A percentile compares a stretch with the other conserved stretches of the same genome.
Evolutionary conservation across 345 rosid species (phyloP).

Genomic region (Hibiscus mutabilis): DNA sequence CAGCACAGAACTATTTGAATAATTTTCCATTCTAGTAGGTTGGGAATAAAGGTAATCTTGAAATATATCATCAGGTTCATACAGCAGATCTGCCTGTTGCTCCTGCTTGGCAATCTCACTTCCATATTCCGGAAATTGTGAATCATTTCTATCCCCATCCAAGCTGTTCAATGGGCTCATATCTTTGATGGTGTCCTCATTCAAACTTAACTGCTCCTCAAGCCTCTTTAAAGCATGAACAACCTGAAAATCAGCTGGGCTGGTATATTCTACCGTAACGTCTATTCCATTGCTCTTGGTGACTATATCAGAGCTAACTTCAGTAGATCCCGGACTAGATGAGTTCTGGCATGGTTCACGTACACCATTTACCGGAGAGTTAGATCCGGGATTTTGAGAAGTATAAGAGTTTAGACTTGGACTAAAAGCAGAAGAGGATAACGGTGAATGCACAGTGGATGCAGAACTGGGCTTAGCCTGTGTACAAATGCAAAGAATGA

Average conservation of each 20-base stretch:
- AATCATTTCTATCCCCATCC: conserved; percentile 28
- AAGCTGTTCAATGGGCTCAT: conserved; percentile 28
- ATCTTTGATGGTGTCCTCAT: conserved; percentile 45
- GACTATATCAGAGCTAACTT: conserved; percentile 49
- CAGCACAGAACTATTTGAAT: conserved; percentile 29
- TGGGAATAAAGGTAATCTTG: conserved; percentile 22
- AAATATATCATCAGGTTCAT: conserved; percentile 16
- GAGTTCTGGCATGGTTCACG: conserved; percentile 37
- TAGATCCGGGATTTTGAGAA: conserved; percentile 42
- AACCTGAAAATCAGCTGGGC: conserved; percentile 27
- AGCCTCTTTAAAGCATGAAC: conserved; percentile 56
- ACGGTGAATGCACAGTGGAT: conserved; percentile 40
- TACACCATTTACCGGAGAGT: conserved; percentile 32
- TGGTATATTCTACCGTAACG: conserved; percentile 24
- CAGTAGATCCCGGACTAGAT: conserved; percentile 50
- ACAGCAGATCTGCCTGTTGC: conserved; percentile 19
- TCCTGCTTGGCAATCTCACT: conserved; percentile 25
- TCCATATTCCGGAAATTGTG: conserved; percentile 26
- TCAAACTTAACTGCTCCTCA: conserved; percentile 77
- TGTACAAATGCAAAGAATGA: conserved; percentile 12
- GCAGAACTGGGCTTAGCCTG: conserved; percentile 51
- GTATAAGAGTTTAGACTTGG: conserved; percentile 35
- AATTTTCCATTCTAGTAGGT: conserved; percentile 20
- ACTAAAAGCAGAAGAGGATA: conserved; percentile 32
- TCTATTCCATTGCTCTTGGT: conserved; percentile 27